Evolutionary conservation across 306 rosid genomes (phyloP).

Genomic region (Castanopsis chinensis): DNA sequence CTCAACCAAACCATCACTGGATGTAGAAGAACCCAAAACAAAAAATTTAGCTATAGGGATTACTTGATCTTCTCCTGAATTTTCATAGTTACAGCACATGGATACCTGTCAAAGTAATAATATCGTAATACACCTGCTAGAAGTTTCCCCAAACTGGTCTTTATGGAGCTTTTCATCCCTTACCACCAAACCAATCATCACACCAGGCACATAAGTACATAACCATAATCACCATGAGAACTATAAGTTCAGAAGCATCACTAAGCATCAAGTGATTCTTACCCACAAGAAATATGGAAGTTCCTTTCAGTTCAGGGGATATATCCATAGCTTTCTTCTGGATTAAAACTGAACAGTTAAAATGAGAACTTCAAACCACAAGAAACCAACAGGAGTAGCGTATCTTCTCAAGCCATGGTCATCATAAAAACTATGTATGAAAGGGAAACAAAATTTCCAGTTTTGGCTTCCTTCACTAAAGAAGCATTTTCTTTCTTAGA

Average conservation of each 20-base stretch:
- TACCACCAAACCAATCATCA: constrained; percentile 13
- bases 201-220: background rate
- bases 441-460: background rate
- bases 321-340: constrained; percentile 81
- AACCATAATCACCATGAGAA: constrained; percentile 1
- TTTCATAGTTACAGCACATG: background rate
- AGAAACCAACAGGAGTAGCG: background rate
- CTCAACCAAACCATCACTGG: constrained; percentile 74
- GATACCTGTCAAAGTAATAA: constrained; percentile 91
- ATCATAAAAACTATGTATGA: background rate
- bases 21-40: constrained; percentile 26
- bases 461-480: background rate
- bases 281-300: constrained; percentile 90
- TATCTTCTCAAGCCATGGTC: background rate
- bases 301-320: constrained; percentile 70
- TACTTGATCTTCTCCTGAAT: constrained; percentile 2
- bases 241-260: constrained; percentile 4
- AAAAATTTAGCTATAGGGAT: constrained; percentile 22
- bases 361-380: constrained; percentile 45
- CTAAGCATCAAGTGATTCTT: constrained; percentile 30
- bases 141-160: constrained; percentile 64
- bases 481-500: background rate
- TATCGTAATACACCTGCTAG: constrained; percentile 77
- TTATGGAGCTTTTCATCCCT: constrained; percentile 75
- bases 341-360: constrained; percentile 52